phyloP scores from a whole-genome alignment of 257 asterid genomes.

The Nicotiana benthamiana region DNA sequence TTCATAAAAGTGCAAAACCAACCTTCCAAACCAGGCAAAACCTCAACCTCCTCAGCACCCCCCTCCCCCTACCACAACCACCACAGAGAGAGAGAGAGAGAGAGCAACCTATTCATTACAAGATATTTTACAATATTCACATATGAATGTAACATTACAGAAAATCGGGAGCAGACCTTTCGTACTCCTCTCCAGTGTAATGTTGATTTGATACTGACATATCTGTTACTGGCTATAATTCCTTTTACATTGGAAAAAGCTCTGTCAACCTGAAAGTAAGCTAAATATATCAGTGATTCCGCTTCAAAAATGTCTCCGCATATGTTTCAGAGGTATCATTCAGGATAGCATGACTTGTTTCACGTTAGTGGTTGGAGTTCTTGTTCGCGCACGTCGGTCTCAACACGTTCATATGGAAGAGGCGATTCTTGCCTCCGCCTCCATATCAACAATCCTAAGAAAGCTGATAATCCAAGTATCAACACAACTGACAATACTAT shows the following conservation, averaged over 20 bases:
- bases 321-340: background rate
- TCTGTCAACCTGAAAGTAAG: slow-evolving; percentile 2
- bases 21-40: background rate
- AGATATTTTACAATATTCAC: slow-evolving; percentile 11
- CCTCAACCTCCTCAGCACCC: background rate
- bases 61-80: background rate
- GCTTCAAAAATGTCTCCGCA: background rate
- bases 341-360: background rate
- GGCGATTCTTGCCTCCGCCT: slow-evolving; percentile 32
- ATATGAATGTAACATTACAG: background rate
- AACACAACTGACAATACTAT: slow-evolving; percentile 22
- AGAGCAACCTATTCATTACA: background rate
- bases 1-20: background rate
- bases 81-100: background rate
- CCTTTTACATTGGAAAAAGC: background rate
- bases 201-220: background rate
- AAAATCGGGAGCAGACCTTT: background rate
- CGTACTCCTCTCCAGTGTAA: background rate
- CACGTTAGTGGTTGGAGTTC: slow-evolving; percentile 78
- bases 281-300: background rate
- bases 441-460: slow-evolving; percentile 63
- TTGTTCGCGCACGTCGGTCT: slow-evolving; percentile 50
- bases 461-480: slow-evolving; percentile 43
- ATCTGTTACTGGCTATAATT: background rate
- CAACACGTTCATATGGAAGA: slow-evolving; percentile 68